Evolutionary conservation across 2,329 filamentous ascomycete genomes (phyloP).

Genomic region (Cordyceps pruinosa): DNA sequence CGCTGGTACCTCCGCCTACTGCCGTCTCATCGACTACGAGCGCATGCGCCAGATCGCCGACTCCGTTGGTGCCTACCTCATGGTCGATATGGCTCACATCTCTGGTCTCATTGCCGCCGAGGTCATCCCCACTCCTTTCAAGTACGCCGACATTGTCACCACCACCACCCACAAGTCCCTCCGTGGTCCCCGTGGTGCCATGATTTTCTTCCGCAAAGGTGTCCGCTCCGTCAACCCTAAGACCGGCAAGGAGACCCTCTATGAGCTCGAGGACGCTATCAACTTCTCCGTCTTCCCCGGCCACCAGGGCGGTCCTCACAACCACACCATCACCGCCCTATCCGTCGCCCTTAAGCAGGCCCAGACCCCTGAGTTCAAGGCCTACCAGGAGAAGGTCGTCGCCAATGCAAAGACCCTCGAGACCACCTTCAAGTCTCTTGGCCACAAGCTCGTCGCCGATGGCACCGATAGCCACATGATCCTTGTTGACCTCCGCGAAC

Average conservation of each 20-base stretch:
- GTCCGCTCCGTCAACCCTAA: constrained; percentile 85
- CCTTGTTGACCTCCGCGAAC: constrained; percentile 83
- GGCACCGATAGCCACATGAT: constrained; percentile 98
- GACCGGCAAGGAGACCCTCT: constrained; percentile 80
- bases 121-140: constrained; percentile 90
- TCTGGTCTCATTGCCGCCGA: constrained; percentile 89
- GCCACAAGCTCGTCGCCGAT: constrained; percentile 90
- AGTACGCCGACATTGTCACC: constrained; percentile 89
- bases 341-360: constrained; percentile 95
- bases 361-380: constrained; percentile 79
- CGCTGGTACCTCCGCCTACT: constrained; percentile 96
- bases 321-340: constrained; percentile 97
- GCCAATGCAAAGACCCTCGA: constrained; percentile 91
- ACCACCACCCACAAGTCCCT: constrained; percentile 99
- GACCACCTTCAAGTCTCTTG: constrained; percentile 73
- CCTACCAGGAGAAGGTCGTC: constrained; percentile 88
- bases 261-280: constrained; percentile 92
- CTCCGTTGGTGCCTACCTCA: constrained; percentile 85
- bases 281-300: constrained; percentile 99
- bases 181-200: constrained; percentile 91
- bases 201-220: constrained; percentile 99
- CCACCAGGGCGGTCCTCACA: constrained; percentile 97
- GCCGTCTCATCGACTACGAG: constrained; percentile 91
- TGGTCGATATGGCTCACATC: constrained; percentile 98
- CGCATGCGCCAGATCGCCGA: constrained; percentile 96